Evolutionary conservation across 306 rosid species (phyloP).

Genomic region (Potentilla sterilis): DNA sequence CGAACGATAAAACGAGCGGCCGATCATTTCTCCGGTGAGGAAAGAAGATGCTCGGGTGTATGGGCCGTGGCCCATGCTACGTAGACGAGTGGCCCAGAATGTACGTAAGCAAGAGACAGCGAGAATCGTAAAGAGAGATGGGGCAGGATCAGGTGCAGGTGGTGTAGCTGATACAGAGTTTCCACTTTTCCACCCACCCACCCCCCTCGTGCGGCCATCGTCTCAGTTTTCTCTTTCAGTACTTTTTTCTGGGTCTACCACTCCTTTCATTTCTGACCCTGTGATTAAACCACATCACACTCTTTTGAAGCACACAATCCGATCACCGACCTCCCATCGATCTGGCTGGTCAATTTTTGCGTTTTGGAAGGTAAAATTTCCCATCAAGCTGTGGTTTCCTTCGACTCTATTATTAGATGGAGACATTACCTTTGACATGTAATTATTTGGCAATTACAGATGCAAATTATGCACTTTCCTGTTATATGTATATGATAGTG

Average conservation of each 20-base stretch:
- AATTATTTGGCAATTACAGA: background rate
- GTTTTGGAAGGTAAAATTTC: background rate
- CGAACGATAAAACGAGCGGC: background rate
- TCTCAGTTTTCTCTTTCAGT: background rate
- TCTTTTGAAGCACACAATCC: background rate
- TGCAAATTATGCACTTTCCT: background rate
- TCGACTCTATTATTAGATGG: background rate
- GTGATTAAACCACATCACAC: background rate
- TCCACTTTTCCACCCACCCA: background rate
- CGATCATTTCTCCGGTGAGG: background rate
- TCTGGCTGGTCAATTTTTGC: background rate
- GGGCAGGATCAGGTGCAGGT: conserved; percentile 21
- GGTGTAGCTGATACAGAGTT: conserved; percentile 1
- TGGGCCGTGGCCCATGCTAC: background rate
- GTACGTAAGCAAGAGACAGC: conserved; percentile 43
- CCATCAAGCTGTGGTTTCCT: background rate
- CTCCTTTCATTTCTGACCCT: background rate
- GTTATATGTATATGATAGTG: too few relatives aligned
- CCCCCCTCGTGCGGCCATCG: conserved; percentile 45
- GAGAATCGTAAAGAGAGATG: conserved; percentile 45
- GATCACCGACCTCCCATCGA: background rate
- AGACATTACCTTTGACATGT: conserved; percentile 11
- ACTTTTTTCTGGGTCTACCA: background rate
- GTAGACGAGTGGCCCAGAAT: background rate
- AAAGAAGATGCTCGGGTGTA: background rate